Conservation (phyloP, 306 rosid species). For the Quercus dentata region DNA sequence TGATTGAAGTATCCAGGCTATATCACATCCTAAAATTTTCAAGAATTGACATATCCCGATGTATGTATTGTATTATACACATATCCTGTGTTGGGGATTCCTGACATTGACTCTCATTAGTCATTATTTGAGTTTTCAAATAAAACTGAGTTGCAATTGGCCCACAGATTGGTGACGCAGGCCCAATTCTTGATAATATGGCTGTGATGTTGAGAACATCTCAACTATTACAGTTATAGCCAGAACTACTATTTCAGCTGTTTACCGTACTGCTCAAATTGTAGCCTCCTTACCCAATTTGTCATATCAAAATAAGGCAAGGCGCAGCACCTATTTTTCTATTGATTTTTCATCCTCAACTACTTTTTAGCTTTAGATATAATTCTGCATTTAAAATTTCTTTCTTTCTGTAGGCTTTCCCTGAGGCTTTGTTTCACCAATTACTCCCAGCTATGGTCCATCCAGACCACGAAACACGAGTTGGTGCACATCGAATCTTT, state of each 20-base stretch:
- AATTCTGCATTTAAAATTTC: conserved; percentile 23
- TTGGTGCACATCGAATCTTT: conserved; percentile 80
- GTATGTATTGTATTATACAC: no score
- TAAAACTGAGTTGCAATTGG: conserved; percentile 26
- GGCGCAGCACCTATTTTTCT: conserved; percentile 27
- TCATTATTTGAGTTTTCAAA: conserved; percentile 8
- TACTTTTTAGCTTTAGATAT: conserved; percentile 19
- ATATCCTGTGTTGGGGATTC: no score
- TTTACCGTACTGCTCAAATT: conserved; percentile 74
- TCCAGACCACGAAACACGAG: conserved; percentile 88
- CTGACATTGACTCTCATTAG: neutral
- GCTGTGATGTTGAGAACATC: conserved; percentile 78
- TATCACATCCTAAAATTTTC: no score
- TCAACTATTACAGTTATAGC: conserved; percentile 58
- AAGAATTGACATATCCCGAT: no score
- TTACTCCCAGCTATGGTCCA: conserved; percentile 86
- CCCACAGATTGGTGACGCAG: conserved; percentile 86
- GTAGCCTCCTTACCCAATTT: conserved; percentile 76
- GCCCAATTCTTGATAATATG: conserved; percentile 83
- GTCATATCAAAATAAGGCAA: conserved; percentile 79
- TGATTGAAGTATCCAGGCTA: no score
- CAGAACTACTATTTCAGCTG: conserved; percentile 70
- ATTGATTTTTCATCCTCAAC: conserved; percentile 15
- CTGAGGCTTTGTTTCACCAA: conserved; percentile 95
- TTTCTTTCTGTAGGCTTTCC: conserved; percentile 64